Evolutionary conservation across 371 early-diverging fungal genomes (phyloP), one percentile per base, ranked within the genome.

Genomic region (Dinochytrium kinnereticum): DNA sequence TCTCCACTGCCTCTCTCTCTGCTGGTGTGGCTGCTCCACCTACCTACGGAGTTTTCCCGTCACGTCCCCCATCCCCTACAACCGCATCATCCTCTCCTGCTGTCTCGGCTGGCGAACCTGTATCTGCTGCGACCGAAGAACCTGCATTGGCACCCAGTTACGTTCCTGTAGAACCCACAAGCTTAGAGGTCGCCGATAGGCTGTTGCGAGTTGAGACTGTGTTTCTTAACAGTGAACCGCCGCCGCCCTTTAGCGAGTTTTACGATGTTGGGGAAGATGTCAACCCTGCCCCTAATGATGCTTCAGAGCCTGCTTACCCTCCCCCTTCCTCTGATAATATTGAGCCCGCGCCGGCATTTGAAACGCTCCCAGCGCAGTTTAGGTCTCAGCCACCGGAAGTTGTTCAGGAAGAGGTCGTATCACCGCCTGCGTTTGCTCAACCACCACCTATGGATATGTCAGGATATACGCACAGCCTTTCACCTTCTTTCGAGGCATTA

Each of bases 161-260:
- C 44, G 44, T 19, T 13, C 44, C 44, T 19, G 44, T 13, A 44
- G 44, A 44, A 7, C 24, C 57, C 26, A 26, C 21, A 7, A 7
- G 7, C 5, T 7, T 10, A 7, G 57, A 55, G 24, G 15, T 17
- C 24, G 5, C 26, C 30, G 10, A 10, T 10, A 10, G 57, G 7
- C 57, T 61, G 15, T 7, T 61, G 61, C 30, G 61, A 26, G 61
- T 61, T 24, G 61, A 61, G 15, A 61, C 61, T 13, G 61, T 61
- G 13, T 34, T 61, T 30, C 30, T 61, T 19, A 28, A 34, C 61
- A 7, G 7, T 17, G 36, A 31, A 36, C 55, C 55, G 5, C 61
- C 61, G 30, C 61, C 61, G 3, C 61, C 61, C 19, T 61, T 61
- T 26, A 13, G 13, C 36, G 61, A 61, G 34, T 61, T 61, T 34